Evolutionary conservation across 2,329 filamentous ascomycete species (phyloP).

Genomic region (Pseudocercospora ulei): DNA sequence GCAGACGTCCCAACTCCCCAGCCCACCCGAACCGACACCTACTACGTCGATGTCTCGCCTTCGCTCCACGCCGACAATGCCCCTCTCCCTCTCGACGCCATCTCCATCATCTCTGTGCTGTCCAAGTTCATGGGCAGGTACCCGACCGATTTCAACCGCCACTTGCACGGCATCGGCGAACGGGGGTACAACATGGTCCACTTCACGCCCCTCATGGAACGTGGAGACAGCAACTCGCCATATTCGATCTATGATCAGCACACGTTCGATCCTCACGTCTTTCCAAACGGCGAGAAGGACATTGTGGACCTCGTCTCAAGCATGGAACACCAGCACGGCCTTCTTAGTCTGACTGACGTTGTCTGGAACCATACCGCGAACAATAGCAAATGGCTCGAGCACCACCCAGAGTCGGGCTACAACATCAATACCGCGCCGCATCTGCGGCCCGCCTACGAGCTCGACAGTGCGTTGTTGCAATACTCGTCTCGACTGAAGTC

Average conservation of each 20-base stretch:
- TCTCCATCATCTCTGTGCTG: slow-evolving; percentile 86
- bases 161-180: slow-evolving; percentile 76
- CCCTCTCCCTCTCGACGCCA: slow-evolving; percentile 68
- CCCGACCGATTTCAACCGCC: slow-evolving; percentile 78
- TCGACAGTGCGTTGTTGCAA: slow-evolving; percentile 64
- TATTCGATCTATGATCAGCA: slow-evolving; percentile 95
- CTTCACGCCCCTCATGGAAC: slow-evolving; percentile 84
- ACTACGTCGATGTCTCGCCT: slow-evolving; percentile 92
- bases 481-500: slow-evolving; percentile 54
- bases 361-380: slow-evolving; percentile 97
- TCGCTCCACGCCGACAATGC: slow-evolving; percentile 62
- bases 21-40: slow-evolving; percentile 55
- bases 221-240: slow-evolving; percentile 85
- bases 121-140: slow-evolving; percentile 98
- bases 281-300: slow-evolving; percentile 77
- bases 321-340: slow-evolving; percentile 73
- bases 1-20: slow-evolving; percentile 43
- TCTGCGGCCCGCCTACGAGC: slow-evolving; percentile 56
- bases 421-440: slow-evolving; percentile 81
- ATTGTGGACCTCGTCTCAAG: slow-evolving; percentile 64
- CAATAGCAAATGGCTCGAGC: slow-evolving; percentile 87
- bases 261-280: slow-evolving; percentile 68
- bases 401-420: slow-evolving; percentile 92
- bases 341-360: slow-evolving; percentile 86
- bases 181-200: slow-evolving; percentile 98